Evolutionary conservation across 257 asterid genomes (phyloP).

Genomic region (Nicotiana sylvestris): DNA sequence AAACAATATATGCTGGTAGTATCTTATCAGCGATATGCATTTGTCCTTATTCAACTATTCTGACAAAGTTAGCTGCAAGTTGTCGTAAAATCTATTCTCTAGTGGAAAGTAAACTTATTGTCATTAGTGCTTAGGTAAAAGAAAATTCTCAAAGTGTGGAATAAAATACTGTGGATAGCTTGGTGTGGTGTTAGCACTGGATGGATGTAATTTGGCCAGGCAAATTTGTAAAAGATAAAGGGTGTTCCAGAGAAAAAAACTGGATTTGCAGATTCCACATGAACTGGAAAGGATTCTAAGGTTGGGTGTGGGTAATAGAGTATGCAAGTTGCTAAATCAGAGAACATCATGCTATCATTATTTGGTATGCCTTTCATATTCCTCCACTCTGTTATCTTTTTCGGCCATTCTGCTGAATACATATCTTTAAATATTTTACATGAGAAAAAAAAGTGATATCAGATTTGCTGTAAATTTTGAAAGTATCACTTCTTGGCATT

Average conservation of each 20-base stretch:
- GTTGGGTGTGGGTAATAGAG: not conserved
- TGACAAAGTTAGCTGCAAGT: not conserved
- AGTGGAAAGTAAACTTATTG: not conserved
- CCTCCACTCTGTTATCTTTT: not conserved
- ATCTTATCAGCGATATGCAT: not conserved
- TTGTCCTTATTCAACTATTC: not conserved
- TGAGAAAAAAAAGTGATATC: not conserved
- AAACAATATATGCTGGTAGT: not conserved
- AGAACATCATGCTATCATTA: not conserved
- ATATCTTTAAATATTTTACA: not conserved
- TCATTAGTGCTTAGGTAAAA: not conserved
- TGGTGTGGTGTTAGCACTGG: not conserved
- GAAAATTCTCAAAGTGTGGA: not conserved
- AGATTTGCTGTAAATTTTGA: too few relatives aligned
- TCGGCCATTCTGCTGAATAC: not conserved
- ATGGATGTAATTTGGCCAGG: not conserved
- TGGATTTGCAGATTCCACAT: not conserved
- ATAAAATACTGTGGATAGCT: not conserved
- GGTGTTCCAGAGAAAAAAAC: not conserved
- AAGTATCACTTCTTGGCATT: too few relatives aligned
- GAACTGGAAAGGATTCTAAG: not conserved
- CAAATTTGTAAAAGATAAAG: not conserved
- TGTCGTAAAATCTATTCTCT: not conserved
- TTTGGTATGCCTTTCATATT: not conserved
- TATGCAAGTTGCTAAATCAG: not conserved